Evolutionary conservation across 1,139 yeast species (phyloP).

Genomic region (Scheffersomyces segobiensis): DNA sequence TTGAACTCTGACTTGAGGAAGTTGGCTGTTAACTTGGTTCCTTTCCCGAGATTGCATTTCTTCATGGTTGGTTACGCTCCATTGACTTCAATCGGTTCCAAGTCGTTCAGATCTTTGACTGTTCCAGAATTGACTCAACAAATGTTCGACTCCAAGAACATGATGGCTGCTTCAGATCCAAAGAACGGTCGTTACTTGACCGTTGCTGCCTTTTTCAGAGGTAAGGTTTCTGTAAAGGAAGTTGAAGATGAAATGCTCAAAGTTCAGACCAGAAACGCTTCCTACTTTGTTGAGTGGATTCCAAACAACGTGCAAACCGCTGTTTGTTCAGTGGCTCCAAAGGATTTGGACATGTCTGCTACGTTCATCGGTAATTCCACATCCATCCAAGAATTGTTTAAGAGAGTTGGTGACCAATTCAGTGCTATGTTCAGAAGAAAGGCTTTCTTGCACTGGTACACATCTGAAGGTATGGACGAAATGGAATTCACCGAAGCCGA

Average conservation of each 20-base stretch:
- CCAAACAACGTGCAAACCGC: slow-evolving; percentile 96
- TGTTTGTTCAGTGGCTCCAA: slow-evolving; percentile 87
- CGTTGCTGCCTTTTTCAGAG: slow-evolving; percentile 93
- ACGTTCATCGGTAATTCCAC: slow-evolving; percentile 92
- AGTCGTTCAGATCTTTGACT: slow-evolving; percentile 78
- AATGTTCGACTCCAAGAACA: slow-evolving; percentile 85
- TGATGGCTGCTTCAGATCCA: slow-evolving; percentile 97
- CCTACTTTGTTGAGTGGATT: slow-evolving; percentile 92
- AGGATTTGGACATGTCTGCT: slow-evolving; percentile 83
- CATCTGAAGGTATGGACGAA: slow-evolving; percentile 94
- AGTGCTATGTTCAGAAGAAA: slow-evolving; percentile 90
- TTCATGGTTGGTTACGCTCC: slow-evolving; percentile 96
- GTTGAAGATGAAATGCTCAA: slow-evolving; percentile 91
- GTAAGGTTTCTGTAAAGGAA: slow-evolving; percentile 87
- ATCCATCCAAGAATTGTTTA: slow-evolving; percentile 85
- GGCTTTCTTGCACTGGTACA: slow-evolving; percentile 96
- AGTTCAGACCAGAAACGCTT: slow-evolving; percentile 78
- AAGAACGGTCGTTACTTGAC: slow-evolving; percentile 88
- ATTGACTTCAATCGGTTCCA: slow-evolving; percentile 74
- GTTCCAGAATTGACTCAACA: slow-evolving; percentile 93
- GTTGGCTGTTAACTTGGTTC: slow-evolving; percentile 89
- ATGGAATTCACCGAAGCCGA: slow-evolving; percentile 91
- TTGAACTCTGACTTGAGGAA: slow-evolving; percentile 88
- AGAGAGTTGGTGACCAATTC: slow-evolving; percentile 88
- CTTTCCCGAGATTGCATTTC: slow-evolving; percentile 93